Base-by-base conservation (phyloP, 192 early-diverging fungal species). In the Phycomyces blakesleeanus region DNA sequence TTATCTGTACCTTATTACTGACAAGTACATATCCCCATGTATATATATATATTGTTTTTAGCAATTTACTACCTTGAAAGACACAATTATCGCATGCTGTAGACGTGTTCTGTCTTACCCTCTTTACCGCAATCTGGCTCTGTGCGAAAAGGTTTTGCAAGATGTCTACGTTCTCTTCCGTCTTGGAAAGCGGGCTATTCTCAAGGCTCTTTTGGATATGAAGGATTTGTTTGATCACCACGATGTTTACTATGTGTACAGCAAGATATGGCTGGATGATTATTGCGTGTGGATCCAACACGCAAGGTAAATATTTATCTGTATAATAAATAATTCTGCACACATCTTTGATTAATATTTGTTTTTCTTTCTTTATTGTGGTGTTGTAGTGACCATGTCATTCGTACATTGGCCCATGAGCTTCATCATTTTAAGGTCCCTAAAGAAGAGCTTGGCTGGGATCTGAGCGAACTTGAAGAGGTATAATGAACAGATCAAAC, bases 231-330 rank as follows among this genome's bases (percentile, higher is more conserved):
- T 98, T 72, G 89, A 93, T 55, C 80, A 84, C 66, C 89, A 99
- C 59, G 95, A 99, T 61, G 68, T 84, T 0, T 92, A 89, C 68
- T 96, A 94, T 68, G 72, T 96, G 6, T 90, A 97, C 59, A 85
- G 90, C 69, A 88, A 92, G 75, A 74, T 97, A 18, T 96, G 78
- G 72, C 39, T 99, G 16, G 94, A 94, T 69, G 95, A 99, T 71
- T 99, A 99, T 73, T 98, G 95, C 74, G 81, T 92, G 20, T 99
- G 97, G 97, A 79, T 95, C 44, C 94, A 95, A 62, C 81, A 76
- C 47, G 80, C 90, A 21, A 85, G 72, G 88, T 88, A 79, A 75
- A 34, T 5, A 34, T n/a, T n/a, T n/a, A n/a, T n/a, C n/a, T n/a
- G n/a, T n/a, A n/a, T n/a, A n/a, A n/a, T n/a, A n/a, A n/a, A n/a